Percentiles rank a stretch among this genome's conserved stretches.
phyloP scores from a whole-genome alignment of 2,329 filamentous ascomycete species.

The Botrytis squamosa region DNA sequence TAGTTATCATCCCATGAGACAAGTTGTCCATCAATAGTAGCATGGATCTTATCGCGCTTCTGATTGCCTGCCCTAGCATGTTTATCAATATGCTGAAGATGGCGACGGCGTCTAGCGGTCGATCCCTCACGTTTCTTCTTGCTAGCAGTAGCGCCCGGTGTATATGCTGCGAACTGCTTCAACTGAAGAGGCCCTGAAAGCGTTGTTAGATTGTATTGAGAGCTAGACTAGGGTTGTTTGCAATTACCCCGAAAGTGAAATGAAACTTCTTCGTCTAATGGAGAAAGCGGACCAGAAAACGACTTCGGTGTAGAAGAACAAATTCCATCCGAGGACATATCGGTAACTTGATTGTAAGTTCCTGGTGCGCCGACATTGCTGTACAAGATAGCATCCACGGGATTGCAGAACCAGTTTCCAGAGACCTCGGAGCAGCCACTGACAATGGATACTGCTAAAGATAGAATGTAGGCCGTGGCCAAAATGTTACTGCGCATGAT shows the following conservation, averaged over 20 bases:
- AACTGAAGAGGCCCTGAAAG: slow-evolving; percentile 60
- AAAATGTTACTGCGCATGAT: slow-evolving; percentile 19
- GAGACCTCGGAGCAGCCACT: slow-evolving; percentile 37
- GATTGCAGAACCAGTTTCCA: slow-evolving; percentile 63
- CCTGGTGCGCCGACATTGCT: slow-evolving; percentile 58
- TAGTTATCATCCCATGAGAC: slow-evolving; percentile 31
- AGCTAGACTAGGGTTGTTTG: background rate
- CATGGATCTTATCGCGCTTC: slow-evolving; percentile 43
- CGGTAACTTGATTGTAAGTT: slow-evolving; percentile 61
- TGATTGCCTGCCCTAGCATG: slow-evolving; percentile 30
- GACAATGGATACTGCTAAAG: background rate
- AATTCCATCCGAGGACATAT: slow-evolving; percentile 54
- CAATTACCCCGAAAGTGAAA: slow-evolving; percentile 19
- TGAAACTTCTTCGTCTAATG: slow-evolving; percentile 66
- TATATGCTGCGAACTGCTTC: slow-evolving; percentile 68
- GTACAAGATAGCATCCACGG: slow-evolving; percentile 68
- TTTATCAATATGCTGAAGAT: slow-evolving; percentile 39
- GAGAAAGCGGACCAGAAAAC: slow-evolving; percentile 62
- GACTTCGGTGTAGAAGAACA: slow-evolving; percentile 53
- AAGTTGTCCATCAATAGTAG: slow-evolving; percentile 32
- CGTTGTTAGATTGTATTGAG: background rate
- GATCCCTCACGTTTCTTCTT: slow-evolving; percentile 41
- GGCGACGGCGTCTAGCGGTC: slow-evolving; percentile 31
- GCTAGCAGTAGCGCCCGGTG: slow-evolving; percentile 42
- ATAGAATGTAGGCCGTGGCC: slow-evolving; percentile 3